Evolutionary conservation across 2,329 filamentous ascomycete genomes (phyloP).

Genomic region (Apiospora saccharicola): DNA sequence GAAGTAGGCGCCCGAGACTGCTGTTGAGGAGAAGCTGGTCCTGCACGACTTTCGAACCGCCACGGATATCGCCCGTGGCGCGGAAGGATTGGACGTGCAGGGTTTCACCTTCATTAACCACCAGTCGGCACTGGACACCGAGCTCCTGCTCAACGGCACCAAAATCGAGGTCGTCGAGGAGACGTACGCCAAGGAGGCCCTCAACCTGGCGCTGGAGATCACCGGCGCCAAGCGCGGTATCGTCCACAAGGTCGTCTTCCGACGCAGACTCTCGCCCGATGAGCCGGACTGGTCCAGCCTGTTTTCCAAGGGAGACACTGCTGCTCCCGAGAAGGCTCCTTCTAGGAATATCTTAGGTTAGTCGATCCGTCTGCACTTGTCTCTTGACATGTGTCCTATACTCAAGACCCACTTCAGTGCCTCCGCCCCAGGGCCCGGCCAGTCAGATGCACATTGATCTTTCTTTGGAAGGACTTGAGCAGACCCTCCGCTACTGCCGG

Average conservation of each 20-base stretch:
- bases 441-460: conserved; percentile 19
- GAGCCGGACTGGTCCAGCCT: conserved; percentile 21
- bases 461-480: conserved; percentile 20
- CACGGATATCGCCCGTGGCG: neutral
- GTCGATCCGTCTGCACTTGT: neutral
- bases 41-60: conserved; percentile 20
- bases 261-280: conserved; percentile 15
- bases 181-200: conserved; percentile 15
- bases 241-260: conserved; percentile 18
- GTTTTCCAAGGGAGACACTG: neutral
- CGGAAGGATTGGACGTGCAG: neutral
- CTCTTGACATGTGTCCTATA: too few species aligned
- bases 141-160: conserved; percentile 12
- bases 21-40: conserved; percentile 20
- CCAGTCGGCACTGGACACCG: conserved; percentile 9
- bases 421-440: neutral
- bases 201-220: neutral
- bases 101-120: conserved; percentile 12
- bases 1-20: conserved; percentile 20
- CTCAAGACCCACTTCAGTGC: neutral
- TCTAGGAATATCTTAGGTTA: neutral
- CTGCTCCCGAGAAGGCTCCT: neutral
- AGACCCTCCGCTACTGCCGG: conserved; percentile 22
- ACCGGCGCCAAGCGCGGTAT: conserved; percentile 19
- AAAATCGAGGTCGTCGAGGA: conserved; percentile 21